A percentile compares a stretch with the other conserved stretches of the same genome.
These are phyloP conservation scores for Cupressus sempervirens DNA, from an alignment of 75 land plant genomes.

Conservation along the genomic window DNA sequence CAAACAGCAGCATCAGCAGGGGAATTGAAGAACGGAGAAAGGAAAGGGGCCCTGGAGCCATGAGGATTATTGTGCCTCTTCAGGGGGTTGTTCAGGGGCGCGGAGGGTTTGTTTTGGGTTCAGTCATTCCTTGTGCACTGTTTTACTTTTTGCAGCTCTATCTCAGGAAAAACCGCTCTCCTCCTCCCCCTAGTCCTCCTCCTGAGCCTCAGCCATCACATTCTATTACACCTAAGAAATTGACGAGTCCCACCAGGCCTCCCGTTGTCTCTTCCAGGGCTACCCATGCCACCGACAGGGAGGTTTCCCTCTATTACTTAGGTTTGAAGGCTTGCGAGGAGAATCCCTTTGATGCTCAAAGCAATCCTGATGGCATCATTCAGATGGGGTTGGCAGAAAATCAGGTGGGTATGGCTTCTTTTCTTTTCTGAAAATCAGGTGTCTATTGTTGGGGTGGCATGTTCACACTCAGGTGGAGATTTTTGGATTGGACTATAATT, in stretches of 20 bases:
- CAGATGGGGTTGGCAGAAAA: constrained; percentile 82
- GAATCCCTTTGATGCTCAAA: constrained; percentile 49
- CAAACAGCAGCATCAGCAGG: not conserved
- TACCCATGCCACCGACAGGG: constrained; percentile 17
- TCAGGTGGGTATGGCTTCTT: constrained; percentile 32
- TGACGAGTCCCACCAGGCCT: constrained; percentile 26
- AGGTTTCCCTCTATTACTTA: constrained; percentile 35
- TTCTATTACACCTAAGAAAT: constrained; percentile 8
- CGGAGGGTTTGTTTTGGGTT: constrained; percentile 73
- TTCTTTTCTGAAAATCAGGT: not conserved
- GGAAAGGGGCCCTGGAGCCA: constrained; percentile 22
- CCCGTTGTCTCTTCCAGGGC: constrained; percentile 43
- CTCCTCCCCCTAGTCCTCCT: constrained; percentile 7
- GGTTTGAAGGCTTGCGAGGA: constrained; percentile 40
- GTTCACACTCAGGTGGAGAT: not conserved
- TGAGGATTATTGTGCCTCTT: constrained; percentile 85
- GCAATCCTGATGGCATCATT: constrained; percentile 74
- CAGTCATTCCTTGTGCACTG: constrained; percentile 74
- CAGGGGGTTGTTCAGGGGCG: constrained; percentile 84
- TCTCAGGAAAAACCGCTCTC: constrained; percentile 35
- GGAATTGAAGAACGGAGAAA: not conserved
- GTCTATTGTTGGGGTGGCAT: not conserved
- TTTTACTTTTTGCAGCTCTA: constrained; percentile 89
- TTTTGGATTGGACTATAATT: not conserved
- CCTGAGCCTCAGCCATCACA: constrained; percentile 2